Conservation (phyloP, 257 asterid species). For the Solanum verrucosum region DNA sequence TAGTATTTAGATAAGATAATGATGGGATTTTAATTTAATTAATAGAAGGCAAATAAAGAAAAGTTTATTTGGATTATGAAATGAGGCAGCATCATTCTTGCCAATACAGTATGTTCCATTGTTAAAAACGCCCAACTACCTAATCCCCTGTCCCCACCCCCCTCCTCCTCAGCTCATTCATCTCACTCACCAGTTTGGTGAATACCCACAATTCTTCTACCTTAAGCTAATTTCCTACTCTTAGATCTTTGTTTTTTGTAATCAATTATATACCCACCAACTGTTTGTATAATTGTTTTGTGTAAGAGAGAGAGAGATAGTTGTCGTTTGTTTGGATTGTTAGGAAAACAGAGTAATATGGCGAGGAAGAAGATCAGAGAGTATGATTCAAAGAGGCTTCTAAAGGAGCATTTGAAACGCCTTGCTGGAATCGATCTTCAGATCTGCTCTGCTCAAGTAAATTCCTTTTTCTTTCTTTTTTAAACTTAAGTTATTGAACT, state of each 20-base stretch:
- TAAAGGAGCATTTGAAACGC: constrained; percentile 63
- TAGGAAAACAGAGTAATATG: constrained; percentile 15
- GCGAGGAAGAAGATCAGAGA: constrained; percentile 86
- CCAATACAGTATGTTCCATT: not conserved
- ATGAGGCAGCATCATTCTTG: not conserved
- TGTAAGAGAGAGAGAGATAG: not conserved
- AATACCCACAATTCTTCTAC: not conserved
- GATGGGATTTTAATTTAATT: not conserved
- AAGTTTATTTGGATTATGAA: not conserved
- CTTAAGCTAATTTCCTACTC: not conserved
- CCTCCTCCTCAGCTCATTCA: not conserved
- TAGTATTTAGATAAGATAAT: too few relatives aligned
- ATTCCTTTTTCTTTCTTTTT: not conserved
- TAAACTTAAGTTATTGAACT: not conserved
- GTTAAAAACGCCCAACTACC: constrained; percentile 37
- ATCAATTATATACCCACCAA: not conserved
- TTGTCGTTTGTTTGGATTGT: not conserved
- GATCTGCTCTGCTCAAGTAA: constrained; percentile 71
- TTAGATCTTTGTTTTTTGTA: not conserved
- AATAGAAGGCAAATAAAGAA: too few relatives aligned
- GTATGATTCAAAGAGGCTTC: constrained; percentile 75
- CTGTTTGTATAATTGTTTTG: not conserved
- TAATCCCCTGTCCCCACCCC: not conserved
- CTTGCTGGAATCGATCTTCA: constrained; percentile 59
- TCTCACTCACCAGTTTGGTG: not conserved